Conservation (phyloP, 805 yeast species). For the Nakazawaea pomicola region DNA sequence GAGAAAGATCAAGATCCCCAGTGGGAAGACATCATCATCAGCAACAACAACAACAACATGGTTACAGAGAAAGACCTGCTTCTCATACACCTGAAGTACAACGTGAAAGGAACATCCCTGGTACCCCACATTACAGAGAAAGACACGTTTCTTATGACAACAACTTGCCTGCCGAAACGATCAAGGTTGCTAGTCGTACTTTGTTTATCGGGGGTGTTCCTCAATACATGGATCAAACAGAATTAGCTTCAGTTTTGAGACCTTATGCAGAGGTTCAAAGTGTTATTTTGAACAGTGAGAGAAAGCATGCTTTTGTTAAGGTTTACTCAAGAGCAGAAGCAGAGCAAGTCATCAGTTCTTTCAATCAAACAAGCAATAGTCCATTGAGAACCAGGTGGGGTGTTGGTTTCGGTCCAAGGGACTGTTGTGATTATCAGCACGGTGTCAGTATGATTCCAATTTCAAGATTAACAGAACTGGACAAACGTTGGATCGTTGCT, state of each 20-base stretch:
- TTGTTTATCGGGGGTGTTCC: slow-evolving; percentile 94
- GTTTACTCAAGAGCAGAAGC: slow-evolving; percentile 91
- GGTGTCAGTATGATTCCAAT: slow-evolving; percentile 88
- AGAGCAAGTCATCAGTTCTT: slow-evolving; percentile 68
- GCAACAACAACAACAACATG: slow-evolving; percentile 8
- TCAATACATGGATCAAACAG: slow-evolving; percentile 69
- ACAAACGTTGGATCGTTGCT: slow-evolving; percentile 76
- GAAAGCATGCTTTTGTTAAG: slow-evolving; percentile 95
- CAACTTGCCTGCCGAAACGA: slow-evolving; percentile 66
- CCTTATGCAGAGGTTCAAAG: slow-evolving; percentile 93
- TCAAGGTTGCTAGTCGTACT: slow-evolving; percentile 85
- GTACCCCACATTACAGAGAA: slow-evolving; percentile 74
- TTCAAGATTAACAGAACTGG: slow-evolving; percentile 89
- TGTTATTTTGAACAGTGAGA: slow-evolving; percentile 77
- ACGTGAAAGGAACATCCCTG: slow-evolving; percentile 64
- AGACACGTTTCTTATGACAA: slow-evolving; percentile 67
- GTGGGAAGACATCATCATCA: slow-evolving; percentile 14
- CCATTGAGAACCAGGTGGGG: slow-evolving; percentile 92
- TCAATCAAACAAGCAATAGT: slow-evolving; percentile 53
- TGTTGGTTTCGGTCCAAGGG: slow-evolving; percentile 98
- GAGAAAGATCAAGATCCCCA: slow-evolving; percentile 55
- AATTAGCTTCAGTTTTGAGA: slow-evolving; percentile 62
- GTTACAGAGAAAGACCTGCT: slow-evolving; percentile 16
- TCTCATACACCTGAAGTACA: slow-evolving; percentile 25
- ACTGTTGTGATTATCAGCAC: slow-evolving; percentile 91